Base-by-base conservation (phyloP, 495 filamentous ascomycete species). In the Penicillium flavigenum region DNA sequence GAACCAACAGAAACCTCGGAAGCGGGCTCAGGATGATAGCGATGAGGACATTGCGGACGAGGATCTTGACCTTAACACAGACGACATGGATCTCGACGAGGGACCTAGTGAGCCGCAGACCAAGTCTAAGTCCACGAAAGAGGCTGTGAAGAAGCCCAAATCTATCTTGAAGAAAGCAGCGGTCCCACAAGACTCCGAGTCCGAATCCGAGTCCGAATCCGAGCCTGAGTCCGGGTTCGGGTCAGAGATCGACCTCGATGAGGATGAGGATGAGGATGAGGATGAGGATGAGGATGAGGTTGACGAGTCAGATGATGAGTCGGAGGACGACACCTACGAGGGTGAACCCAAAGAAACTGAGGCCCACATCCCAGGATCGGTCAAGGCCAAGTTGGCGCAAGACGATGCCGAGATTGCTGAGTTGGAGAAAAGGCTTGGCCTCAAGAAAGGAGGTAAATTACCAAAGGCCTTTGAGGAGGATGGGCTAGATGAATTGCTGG, bases 331-430 rank as follows among this genome's bases (percentile, higher is more conserved):
- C 8, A 59, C 61, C 47, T 67, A 78, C 9, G 54, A 73, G 9
- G 47, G 58, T 5, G 47, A 66, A 45, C 27, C 43, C 16, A 47
- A 51, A 20, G 45, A 58, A 29, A 22, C 32, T 9, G 50, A 12
- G 1, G 12, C 9, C 4, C 64, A 74, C 47, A 49, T 87, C 11
- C 82, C 90, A 7, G 83, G 79, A 53, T 76, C 75, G 0, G 76
- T 88, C 1, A 85, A 83, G 67, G 80, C 85, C 6, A 86, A 82
- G 58, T 73, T 98, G 0, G 75, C 69, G 5, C 59, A 78, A 55
- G 94, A 98, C 54, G 90, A 97, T 63, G 86, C 83, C 3, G 90
- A 96, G 59, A 97, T 98, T 64, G 86, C 88, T 16, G 89, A 85
- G 9, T 71, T 97, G 55, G 95, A 98, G 73, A 90, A 86, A 75